Evolutionary conservation across 1,139 yeast species (phyloP).

Genomic region (Hyphopichia khmerensis): DNA sequence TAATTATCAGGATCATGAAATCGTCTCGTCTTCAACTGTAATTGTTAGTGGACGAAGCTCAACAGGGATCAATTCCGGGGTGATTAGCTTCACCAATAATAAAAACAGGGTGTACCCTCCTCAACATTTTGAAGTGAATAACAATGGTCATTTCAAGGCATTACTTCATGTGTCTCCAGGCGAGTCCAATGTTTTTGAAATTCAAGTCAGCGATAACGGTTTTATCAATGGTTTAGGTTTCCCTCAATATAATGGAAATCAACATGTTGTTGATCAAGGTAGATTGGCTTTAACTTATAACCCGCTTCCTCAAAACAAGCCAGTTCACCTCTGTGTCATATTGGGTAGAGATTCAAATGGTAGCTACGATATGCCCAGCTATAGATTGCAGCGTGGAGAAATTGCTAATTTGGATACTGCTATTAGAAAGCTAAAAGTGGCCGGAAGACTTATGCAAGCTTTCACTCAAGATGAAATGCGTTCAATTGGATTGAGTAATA

Average conservation of each 20-base stretch:
- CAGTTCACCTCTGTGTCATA: slow-evolving; percentile 75
- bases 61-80: slow-evolving; percentile 18
- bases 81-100: slow-evolving; percentile 37
- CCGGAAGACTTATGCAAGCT: slow-evolving; percentile 90
- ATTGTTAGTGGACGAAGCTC: slow-evolving; percentile 34
- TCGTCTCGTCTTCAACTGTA: slow-evolving; percentile 43
- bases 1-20: slow-evolving; percentile 35
- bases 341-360: slow-evolving; percentile 78
- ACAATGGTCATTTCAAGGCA: slow-evolving; percentile 68
- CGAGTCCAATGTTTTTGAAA: slow-evolving; percentile 41
- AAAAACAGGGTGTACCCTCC: slow-evolving; percentile 61
- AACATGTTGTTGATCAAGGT: slow-evolving; percentile 25
- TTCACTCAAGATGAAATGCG: slow-evolving; percentile 91
- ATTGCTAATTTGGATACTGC: slow-evolving; percentile 77
- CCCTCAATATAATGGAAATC: slow-evolving; percentile 18
- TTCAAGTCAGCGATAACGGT: slow-evolving; percentile 26
- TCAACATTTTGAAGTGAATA: slow-evolving; percentile 64
- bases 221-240: slow-evolving; percentile 28
- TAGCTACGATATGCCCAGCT: slow-evolving; percentile 68
- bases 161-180: slow-evolving; percentile 71
- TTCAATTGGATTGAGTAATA: slow-evolving; percentile 71
- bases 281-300: slow-evolving; percentile 44
- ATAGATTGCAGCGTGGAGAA: slow-evolving; percentile 53
- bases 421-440: slow-evolving; percentile 71
- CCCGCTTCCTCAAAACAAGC: slow-evolving; percentile 69